Percentiles rank a stretch among this genome's conserved stretches.
Conservation (phyloP, 768 basidiomycete species). For the Amanita rimosa region DNA sequence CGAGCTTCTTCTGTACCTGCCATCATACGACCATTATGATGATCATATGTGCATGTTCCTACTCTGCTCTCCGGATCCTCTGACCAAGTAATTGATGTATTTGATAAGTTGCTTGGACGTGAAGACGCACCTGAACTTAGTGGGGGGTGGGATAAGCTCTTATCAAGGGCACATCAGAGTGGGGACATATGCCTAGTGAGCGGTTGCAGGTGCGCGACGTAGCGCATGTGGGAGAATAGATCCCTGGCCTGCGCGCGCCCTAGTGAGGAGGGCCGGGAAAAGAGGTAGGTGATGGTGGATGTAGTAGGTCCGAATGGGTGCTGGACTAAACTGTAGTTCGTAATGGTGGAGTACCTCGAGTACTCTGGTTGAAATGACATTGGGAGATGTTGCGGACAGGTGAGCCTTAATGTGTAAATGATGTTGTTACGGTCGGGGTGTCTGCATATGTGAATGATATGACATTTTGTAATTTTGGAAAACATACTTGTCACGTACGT, state of each 20-base stretch:
- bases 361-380: conserved; percentile 46
- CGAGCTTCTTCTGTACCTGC: too few species aligned
- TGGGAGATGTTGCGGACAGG: conserved; percentile 34
- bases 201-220: conserved; percentile 81
- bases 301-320: conserved; percentile 72
- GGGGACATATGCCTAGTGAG: too few species aligned
- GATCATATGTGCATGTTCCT: too few species aligned
- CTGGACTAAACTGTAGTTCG: conserved; percentile 48
- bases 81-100: too few species aligned
- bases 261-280: conserved; percentile 33
- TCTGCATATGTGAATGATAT: conserved; percentile 6
- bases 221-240: too few species aligned
- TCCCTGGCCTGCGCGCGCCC: conserved; percentile 84
- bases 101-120: too few species aligned
- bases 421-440: conserved; percentile 42
- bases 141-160: too few species aligned
- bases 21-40: too few species aligned
- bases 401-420: conserved; percentile 67
- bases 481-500: too few species aligned
- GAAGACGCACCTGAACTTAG: too few species aligned
- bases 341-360: conserved; percentile 73
- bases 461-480: conserved; percentile 8
- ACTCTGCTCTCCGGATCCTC: too few species aligned
- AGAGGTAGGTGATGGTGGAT: conserved; percentile 48
- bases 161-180: too few species aligned